Base-by-base conservation (phyloP, 1,284 basidiomycete species). In the Schizophyllum amplum region DNA sequence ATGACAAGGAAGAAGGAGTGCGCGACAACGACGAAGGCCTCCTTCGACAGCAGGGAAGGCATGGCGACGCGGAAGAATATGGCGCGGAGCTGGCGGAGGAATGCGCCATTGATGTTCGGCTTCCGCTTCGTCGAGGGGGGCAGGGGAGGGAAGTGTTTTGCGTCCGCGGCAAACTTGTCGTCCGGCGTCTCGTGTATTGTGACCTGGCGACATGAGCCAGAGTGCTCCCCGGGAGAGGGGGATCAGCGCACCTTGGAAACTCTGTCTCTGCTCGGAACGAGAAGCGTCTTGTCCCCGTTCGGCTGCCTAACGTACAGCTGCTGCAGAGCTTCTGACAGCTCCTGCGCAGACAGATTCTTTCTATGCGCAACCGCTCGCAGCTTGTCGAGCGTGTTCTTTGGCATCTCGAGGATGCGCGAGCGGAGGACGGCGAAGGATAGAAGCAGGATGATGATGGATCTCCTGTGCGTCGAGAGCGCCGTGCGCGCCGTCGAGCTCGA, bases 1-100 rank as follows among this genome's bases (percentile, higher is more conserved):
- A 92, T 72, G 1, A 98, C 81, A 53, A 98, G 81, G 73, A 98
- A 98, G 62, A 81, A 83, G 0, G 92, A 94, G 71, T 98, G 94
- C 0, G 90, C 71, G 4, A 83, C 67, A 17, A 98, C 78, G 42
- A 98, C 78, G 48, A 87, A 76, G 0, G 87, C 79, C 67, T 98
- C 94, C 63, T 88, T 90, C 4, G 87, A 86, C 9, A 75, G 76
- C 64, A 82, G 78, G 20, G 84, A 83, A 0, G 86, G 91, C 54
- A 96, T 82, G 5, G 87, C 84, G 60, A 96, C 83, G 17, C 84
- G 81, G 55, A 75, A 71, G 0, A 95, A 68, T 55, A 96, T 84
- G 1, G 92, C 83, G 9, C 79, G 70, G 4, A 96, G 82, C 68
- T 95, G 94, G 20, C 82, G 76, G 62, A 94, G 75, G 71, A 94